Evolutionary conservation across 352 stramenopile genomes (phyloP).

Genomic region (Pythium angustatum): DNA sequence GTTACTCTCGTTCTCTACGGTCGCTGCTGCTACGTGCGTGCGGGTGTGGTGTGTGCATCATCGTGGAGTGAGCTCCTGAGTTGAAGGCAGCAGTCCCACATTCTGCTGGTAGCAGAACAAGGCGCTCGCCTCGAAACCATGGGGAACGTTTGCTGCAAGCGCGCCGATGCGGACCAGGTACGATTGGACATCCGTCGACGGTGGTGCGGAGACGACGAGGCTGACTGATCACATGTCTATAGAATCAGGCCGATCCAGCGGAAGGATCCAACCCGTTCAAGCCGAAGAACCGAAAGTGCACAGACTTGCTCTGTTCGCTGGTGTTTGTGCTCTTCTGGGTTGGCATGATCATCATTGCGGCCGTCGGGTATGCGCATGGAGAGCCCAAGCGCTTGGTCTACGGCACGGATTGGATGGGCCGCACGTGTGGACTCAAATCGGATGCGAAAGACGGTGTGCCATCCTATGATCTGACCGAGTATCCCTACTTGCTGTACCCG

Average conservation of each 20-base stretch:
- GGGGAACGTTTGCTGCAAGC: constrained; percentile 34
- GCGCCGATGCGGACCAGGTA: constrained; percentile 12
- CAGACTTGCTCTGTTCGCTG: constrained; percentile 53
- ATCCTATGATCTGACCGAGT: constrained; percentile 66
- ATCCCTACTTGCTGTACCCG: constrained; percentile 73
- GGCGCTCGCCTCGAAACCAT: constrained; percentile 14
- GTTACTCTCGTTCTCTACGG: neutral
- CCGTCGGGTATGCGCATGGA: constrained; percentile 59
- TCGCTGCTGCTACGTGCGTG: neutral
- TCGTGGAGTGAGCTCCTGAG: neutral
- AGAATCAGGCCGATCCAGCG: constrained; percentile 22
- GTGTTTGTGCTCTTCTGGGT: constrained; percentile 46
- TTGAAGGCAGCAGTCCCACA: constrained; percentile 6
- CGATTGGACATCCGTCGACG: neutral
- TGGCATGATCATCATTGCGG: constrained; percentile 69
- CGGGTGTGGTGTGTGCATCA: neutral
- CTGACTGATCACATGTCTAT: neutral
- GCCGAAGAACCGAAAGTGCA: constrained; percentile 72
- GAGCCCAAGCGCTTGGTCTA: constrained; percentile 78
- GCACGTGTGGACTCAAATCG: constrained; percentile 58
- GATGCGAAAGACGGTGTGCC: constrained; percentile 44
- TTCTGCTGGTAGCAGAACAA: neutral
- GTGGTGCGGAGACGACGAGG: neutral
- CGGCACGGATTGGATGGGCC: constrained; percentile 70
- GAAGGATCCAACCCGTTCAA: constrained; percentile 69